phyloP scores from a whole-genome alignment of 2,329 filamentous ascomycete genomes.

The Pestalotiopsis fici region DNA sequence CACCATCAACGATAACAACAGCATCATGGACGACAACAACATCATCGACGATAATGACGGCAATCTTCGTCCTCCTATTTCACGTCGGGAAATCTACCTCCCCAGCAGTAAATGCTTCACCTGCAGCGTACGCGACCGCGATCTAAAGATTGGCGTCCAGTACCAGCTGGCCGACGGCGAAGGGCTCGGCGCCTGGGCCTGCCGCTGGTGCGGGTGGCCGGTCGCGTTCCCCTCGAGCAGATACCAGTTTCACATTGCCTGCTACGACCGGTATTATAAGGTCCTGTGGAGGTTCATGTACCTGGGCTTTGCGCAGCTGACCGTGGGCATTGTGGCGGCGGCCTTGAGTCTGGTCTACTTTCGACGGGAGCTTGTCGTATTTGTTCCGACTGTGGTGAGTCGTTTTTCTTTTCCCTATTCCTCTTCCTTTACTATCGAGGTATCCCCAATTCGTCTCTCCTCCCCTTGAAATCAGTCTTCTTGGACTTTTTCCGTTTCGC shows the following conservation, averaged over 20 bases:
- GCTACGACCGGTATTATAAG: constrained; percentile 38
- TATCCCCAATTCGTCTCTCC: too few species aligned
- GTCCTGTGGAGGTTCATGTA: constrained; percentile 38
- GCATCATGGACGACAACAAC: neutral
- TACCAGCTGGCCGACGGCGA: constrained; percentile 36
- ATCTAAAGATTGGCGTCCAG: constrained; percentile 37
- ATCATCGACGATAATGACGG: too few species aligned
- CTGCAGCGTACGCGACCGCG: constrained; percentile 35
- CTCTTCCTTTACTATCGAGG: too few species aligned
- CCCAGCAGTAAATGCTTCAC: constrained; percentile 37
- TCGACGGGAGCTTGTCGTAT: constrained; percentile 17
- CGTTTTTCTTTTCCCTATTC: neutral
- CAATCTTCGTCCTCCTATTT: too few species aligned
- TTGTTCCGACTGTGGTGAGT: constrained; percentile 37
- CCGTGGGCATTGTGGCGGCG: constrained; percentile 33
- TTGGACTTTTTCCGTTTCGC: neutral
- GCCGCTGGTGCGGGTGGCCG: constrained; percentile 46
- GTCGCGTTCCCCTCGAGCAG: constrained; percentile 32
- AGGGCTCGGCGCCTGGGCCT: constrained; percentile 33
- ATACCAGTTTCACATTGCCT: constrained; percentile 42
- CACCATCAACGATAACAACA: too few species aligned
- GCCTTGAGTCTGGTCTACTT: constrained; percentile 41
- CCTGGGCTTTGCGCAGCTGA: constrained; percentile 38
- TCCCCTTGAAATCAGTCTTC: constrained; percentile 9
- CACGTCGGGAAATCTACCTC: too few species aligned